A percentile compares a stretch with the other conserved stretches of the same genome.
phyloP scores from a whole-genome alignment of 1,284 basidiomycete genomes.

The Sporisorium exsertum region DNA sequence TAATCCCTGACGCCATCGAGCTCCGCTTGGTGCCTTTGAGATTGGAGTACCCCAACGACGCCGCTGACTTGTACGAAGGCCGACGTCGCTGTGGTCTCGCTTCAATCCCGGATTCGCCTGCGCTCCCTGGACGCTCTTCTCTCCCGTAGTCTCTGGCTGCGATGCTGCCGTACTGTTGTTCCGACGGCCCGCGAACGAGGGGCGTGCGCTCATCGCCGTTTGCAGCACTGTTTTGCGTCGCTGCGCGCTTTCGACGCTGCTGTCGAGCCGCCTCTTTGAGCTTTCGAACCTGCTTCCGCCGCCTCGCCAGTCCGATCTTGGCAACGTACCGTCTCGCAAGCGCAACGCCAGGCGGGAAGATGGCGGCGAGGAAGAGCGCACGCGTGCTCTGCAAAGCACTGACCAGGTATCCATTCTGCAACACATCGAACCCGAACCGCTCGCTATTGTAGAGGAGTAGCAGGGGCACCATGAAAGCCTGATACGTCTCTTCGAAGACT shows the following conservation, averaged over 20 bases:
- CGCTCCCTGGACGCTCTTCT: not conserved
- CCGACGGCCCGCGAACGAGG: constrained; percentile 16
- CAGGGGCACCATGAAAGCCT: constrained; percentile 62
- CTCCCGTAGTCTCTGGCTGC: constrained; percentile 31
- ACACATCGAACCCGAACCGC: constrained; percentile 54
- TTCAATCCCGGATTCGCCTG: constrained; percentile 5
- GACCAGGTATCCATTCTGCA: constrained; percentile 63
- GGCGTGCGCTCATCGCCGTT: constrained; percentile 22
- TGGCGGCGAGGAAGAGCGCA: constrained; percentile 56
- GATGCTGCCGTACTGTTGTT: constrained; percentile 26
- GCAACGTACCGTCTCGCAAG: constrained; percentile 46
- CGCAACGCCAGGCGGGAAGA: constrained; percentile 56
- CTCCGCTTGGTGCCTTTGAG: constrained; percentile 27
- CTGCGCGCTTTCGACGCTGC: constrained; percentile 14
- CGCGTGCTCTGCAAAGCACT: constrained; percentile 56
- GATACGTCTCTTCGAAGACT: constrained; percentile 61
- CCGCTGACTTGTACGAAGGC: constrained; percentile 42
- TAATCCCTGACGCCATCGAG: constrained; percentile 28
- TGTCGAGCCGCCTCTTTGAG: constrained; percentile 31
- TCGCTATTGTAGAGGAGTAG: constrained; percentile 65
- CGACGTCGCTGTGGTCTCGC: constrained; percentile 27
- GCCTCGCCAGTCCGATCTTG: constrained; percentile 35
- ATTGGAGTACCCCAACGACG: constrained; percentile 31
- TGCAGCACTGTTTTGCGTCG: not conserved
- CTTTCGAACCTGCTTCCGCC: constrained; percentile 29